Evolutionary conservation across 202 grass and related monocot species (phyloP), one percentile per base, ranked within the genome.

Genomic region (Panicum hallii): DNA sequence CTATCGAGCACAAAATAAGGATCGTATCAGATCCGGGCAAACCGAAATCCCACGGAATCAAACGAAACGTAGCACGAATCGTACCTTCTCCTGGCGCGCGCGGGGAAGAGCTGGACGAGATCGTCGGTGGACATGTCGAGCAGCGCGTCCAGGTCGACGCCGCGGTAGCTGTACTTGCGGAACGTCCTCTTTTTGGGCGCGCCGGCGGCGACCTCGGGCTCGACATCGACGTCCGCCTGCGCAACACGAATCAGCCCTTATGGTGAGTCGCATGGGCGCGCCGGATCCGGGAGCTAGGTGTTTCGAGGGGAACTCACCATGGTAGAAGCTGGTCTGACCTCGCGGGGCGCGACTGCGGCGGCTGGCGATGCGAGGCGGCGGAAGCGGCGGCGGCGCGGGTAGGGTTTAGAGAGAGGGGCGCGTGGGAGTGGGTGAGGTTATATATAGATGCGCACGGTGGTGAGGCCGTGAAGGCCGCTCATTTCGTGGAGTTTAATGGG

Each of bases 91-190:
- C 94, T 90, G 20, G 94, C 92, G 4, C 94, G 87, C 9, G 94
- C 94, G 5, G 88, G 90, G 89, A 97, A 97, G 47, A 97, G 92
- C 69, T 90, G 84, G 79, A 97, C 95, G 72, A 97, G 95, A 68
- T 97, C 95, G 34, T 97, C 95, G 16, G 80, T 93, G 55, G 92
- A 94, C 95, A 97, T 97, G 87, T 97, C 92, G 19, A 97, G 95
- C 55, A 97, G 92, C 49, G 91, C 82, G 50, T 97, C 95, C 38
- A 97, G 95, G 76, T 97, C 95, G 48, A 97, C 92, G 61, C 95
- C 95, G 22, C 95, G 89, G 89, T 93, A 97, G 75, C 92, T 94
- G 90, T 86, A 97, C 90, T 94, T 97, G 84, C 95, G 89, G 79
- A 97, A 97, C 70, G 95, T 97, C 89, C 95, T 94, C 95, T 95